A percentile compares a stretch with the other conserved stretches of the same genome.
phyloP scores from a whole-genome alignment of 106 monocot species.

The Allium sativum region DNA sequence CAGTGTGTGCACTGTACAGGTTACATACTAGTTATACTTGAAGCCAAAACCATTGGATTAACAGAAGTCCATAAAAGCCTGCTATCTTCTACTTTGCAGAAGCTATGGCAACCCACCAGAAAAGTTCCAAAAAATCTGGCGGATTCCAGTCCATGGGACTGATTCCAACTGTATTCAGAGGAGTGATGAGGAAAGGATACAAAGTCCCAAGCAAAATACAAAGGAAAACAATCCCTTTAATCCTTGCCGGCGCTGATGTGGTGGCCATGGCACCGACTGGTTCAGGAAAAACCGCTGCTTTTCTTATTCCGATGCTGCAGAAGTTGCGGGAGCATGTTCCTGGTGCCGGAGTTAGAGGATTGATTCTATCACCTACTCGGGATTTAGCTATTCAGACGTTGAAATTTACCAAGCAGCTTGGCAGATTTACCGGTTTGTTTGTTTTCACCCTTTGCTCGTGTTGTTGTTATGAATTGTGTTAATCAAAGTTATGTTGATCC shows the following conservation, averaged over 20 bases:
- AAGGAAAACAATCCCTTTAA: slow-evolving; percentile 82
- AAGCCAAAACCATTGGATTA: no score
- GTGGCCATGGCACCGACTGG: slow-evolving; percentile 97
- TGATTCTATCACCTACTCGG: slow-evolving; percentile 82
- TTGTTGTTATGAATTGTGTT: no score
- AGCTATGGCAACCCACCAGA: no score
- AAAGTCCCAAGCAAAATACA: slow-evolving; percentile 87
- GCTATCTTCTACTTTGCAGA: no score
- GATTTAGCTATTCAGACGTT: slow-evolving; percentile 88
- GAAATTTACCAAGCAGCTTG: slow-evolving; percentile 90
- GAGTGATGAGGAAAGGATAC: slow-evolving; percentile 79
- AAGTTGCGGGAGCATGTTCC: slow-evolving; percentile 61
- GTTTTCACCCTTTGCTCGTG: no score
- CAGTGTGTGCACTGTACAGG: no score
- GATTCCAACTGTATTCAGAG: slow-evolving; percentile 46
- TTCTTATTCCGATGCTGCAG: slow-evolving; percentile 81
- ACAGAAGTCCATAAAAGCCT: no score
- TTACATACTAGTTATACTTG: no score
- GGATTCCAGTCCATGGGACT: slow-evolving; percentile 89
- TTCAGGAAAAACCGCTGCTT: slow-evolving; percentile 95
- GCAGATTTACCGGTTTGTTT: slow-evolving; percentile 57
- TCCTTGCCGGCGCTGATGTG: slow-evolving; percentile 73
- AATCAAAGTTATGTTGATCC: no score
- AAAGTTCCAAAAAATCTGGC: slow-evolving; percentile 14
- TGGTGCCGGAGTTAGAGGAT: slow-evolving; percentile 55